Percentiles rank a stretch among this genome's conserved stretches.
These are phyloP conservation scores for Lipomyces kockii DNA, from an alignment of 805 yeast species.

Conservation along the genomic window DNA sequence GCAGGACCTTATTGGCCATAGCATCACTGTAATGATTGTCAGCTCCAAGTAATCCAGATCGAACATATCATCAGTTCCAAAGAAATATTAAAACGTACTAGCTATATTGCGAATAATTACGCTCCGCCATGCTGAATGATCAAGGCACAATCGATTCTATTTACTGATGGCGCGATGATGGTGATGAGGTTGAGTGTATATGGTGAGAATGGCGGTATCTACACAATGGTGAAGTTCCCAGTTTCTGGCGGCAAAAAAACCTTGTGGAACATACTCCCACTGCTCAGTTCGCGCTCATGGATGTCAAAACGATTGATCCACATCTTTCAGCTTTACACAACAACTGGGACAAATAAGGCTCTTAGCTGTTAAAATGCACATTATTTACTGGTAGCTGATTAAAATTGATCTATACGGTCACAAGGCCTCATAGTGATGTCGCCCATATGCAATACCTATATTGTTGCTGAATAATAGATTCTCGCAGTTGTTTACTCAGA, in stretches of 20 bases:
- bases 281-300: too few relatives aligned
- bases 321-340: too few relatives aligned
- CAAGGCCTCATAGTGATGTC: too few relatives aligned
- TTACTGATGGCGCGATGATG: not conserved
- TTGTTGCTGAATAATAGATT: too few relatives aligned
- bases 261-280: not conserved
- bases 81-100: conserved; percentile 19
- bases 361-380: too few relatives aligned
- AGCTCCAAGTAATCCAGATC: not conserved
- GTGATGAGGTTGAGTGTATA: not conserved
- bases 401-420: too few relatives aligned
- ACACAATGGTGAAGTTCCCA: not conserved
- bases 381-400: too few relatives aligned
- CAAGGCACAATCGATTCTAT: not conserved
- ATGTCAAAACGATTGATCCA: too few relatives aligned
- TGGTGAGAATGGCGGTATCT: not conserved
- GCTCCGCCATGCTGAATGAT: conserved; percentile 31
- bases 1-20: conserved; percentile 77
- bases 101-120: conserved; percentile 35
- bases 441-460: too few relatives aligned
- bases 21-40: conserved; percentile 44
- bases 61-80: not conserved
- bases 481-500: too few relatives aligned
- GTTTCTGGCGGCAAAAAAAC: not conserved
- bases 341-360: not conserved